These are phyloP conservation scores for Hypoxylon perforatum DNA, from an alignment of 495 filamentous ascomycete genomes.

Conservation along the genomic window DNA sequence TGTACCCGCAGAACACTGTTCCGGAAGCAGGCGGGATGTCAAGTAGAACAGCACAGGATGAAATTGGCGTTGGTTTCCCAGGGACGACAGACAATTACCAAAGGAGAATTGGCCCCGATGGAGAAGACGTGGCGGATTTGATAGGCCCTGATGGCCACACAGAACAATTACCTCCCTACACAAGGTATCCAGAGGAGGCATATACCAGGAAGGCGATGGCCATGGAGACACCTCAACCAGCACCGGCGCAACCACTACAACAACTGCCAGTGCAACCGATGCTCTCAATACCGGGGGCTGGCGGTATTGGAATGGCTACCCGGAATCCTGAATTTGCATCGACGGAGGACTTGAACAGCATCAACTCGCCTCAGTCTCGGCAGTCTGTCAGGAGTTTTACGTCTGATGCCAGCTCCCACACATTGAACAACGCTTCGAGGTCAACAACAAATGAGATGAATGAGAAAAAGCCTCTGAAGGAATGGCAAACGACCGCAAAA, in stretches of 20 bases:
- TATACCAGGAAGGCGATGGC: slow-evolving; percentile 50
- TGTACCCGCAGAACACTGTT: slow-evolving; percentile 80
- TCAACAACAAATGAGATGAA: slow-evolving; percentile 18
- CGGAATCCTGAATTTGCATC: slow-evolving; percentile 67
- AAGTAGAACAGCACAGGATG: slow-evolving; percentile 33
- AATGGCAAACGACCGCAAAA: slow-evolving; percentile 66
- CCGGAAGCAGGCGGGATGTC: slow-evolving; percentile 29
- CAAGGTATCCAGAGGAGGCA: slow-evolving; percentile 75
- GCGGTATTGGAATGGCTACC: slow-evolving; percentile 64
- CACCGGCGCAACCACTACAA: not conserved
- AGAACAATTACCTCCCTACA: slow-evolving; percentile 90
- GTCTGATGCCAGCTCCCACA: slow-evolving; percentile 56
- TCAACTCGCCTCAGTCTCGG: slow-evolving; percentile 62
- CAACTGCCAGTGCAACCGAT: slow-evolving; percentile 30
- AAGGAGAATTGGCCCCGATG: slow-evolving; percentile 77
- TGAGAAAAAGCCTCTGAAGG: slow-evolving; percentile 63
- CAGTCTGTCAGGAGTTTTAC: slow-evolving; percentile 61
- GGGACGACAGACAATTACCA: slow-evolving; percentile 72
- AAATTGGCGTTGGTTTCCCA: slow-evolving; percentile 80
- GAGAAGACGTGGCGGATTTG: slow-evolving; percentile 85
- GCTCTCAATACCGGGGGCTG: slow-evolving; percentile 55
- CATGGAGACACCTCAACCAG: slow-evolving; percentile 27
- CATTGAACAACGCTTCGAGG: slow-evolving; percentile 53
- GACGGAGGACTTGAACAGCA: slow-evolving; percentile 54
- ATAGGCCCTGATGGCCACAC: slow-evolving; percentile 92